A percentile compares a stretch with the other conserved stretches of the same genome.
These are phyloP conservation scores for Dendrobium catenatum DNA, from an alignment of 106 monocot genomes.

Conservation along the genomic window DNA sequence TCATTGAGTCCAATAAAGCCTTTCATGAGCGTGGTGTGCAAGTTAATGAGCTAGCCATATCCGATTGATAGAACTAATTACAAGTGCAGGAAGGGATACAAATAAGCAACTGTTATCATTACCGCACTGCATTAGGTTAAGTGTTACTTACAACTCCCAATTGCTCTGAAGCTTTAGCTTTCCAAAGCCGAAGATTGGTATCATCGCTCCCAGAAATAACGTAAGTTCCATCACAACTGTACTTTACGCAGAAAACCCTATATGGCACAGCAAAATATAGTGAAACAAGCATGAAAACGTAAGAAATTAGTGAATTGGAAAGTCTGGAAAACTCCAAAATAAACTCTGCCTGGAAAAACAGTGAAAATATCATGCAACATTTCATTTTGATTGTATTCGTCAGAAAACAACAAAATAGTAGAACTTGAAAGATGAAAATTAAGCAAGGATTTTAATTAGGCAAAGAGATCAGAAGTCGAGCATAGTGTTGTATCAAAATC, in stretches of 20 bases:
- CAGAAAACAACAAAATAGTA: neutral
- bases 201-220: conserved; percentile 98
- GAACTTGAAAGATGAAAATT: neutral
- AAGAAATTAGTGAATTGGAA: neutral
- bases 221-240: conserved; percentile 83
- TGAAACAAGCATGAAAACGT: neutral
- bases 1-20: too few relatives aligned
- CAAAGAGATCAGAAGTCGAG: neutral
- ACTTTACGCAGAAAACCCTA: conserved; percentile 92
- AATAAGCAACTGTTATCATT: neutral
- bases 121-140: neutral
- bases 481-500: neutral
- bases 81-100: neutral
- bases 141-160: conserved; percentile 77
- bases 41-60: too few relatives aligned
- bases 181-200: conserved; percentile 93
- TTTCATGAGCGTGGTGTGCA: too few relatives aligned
- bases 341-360: neutral
- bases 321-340: neutral
- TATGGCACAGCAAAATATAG: conserved; percentile 6
- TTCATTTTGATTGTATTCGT: neutral
- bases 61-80: neutral
- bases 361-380: neutral
- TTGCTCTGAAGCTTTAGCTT: conserved; percentile 97
- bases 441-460: neutral